phyloP scores from a whole-genome alignment of 2,329 filamentous ascomycete genomes.

The Hypoxylon sp. region DNA sequence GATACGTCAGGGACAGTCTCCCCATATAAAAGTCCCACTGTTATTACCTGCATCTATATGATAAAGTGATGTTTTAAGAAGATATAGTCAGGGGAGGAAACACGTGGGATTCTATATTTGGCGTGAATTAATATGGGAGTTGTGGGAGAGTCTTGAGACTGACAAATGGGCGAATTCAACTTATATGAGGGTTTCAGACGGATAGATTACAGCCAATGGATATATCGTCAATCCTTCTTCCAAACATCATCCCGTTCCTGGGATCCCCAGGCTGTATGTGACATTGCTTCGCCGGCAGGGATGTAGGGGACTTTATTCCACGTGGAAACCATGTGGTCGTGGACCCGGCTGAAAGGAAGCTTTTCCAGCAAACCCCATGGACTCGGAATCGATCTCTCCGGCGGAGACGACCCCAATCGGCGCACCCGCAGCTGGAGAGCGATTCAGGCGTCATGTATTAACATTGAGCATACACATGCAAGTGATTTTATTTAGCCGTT shows the following conservation, averaged over 20 bases:
- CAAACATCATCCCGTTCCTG: conserved; percentile 12
- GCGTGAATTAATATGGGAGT: conserved; percentile 27
- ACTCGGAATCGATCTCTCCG: conserved; percentile 38
- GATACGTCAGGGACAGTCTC: conserved; percentile 22
- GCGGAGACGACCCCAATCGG: conserved; percentile 14
- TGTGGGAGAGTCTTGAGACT: not conserved
- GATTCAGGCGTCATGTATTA: conserved; percentile 30
- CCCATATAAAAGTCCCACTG: conserved; percentile 11
- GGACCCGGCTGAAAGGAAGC: conserved; percentile 40
- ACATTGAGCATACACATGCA: conserved; percentile 3
- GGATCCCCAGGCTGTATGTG: conserved; percentile 11
- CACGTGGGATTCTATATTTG: conserved; percentile 42
- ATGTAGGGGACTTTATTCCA: conserved; percentile 35
- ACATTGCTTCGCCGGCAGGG: conserved; percentile 5
- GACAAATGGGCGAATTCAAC: conserved; percentile 7
- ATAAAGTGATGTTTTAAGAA: conserved; percentile 19
- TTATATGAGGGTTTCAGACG: conserved; percentile 18
- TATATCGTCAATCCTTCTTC: conserved; percentile 17
- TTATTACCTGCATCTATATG: conserved; percentile 15
- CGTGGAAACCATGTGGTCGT: conserved; percentile 40
- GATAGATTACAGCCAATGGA: conserved; percentile 26
- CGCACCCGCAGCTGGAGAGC: not conserved
- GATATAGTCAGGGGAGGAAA: conserved; percentile 18
- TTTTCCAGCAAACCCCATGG: conserved; percentile 17
- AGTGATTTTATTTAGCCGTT: conserved; percentile 38